phyloP scores from a whole-genome alignment of 208 protist genomes.

The Crithidia mellificae region DNA sequence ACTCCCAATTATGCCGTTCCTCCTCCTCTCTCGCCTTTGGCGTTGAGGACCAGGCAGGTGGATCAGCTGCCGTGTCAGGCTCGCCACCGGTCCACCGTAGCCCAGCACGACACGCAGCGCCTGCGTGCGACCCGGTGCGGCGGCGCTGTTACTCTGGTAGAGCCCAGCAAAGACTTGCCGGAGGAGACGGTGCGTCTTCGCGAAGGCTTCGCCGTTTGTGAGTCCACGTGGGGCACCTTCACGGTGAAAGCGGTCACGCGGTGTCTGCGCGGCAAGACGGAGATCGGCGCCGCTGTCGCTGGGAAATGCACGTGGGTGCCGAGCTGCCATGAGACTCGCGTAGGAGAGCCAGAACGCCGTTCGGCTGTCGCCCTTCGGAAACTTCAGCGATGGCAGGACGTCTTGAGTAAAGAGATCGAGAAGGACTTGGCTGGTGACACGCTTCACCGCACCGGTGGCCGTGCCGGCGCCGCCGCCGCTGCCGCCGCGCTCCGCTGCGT shows the following conservation, averaged over 20 bases:
- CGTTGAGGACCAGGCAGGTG: slow-evolving; percentile 9
- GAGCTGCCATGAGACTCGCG: slow-evolving; percentile 14
- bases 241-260: not conserved
- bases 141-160: slow-evolving; percentile 1
- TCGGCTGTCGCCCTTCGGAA: slow-evolving; percentile 39
- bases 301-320: slow-evolving; percentile 24
- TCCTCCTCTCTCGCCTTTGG: no score
- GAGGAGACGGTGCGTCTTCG: slow-evolving; percentile 10
- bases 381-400: slow-evolving; percentile 39
- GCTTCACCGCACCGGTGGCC: not conserved
- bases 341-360: slow-evolving; percentile 45
- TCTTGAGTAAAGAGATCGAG: slow-evolving; percentile 39
- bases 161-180: slow-evolving; percentile 24
- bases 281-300: slow-evolving; percentile 1
- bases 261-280: not conserved
- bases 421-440: slow-evolving; percentile 8
- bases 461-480: no score
- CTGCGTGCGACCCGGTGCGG: slow-evolving; percentile 28
- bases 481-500: no score
- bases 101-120: slow-evolving; percentile 30
- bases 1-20: no score
- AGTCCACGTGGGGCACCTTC: not conserved
- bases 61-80: slow-evolving; percentile 29
- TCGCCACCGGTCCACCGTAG: slow-evolving; percentile 40
- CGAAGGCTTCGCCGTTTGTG: slow-evolving; percentile 15